These are phyloP conservation scores for Fusarium xylarioides DNA, from an alignment of 2,329 filamentous ascomycete species.

Conservation along the genomic window DNA sequence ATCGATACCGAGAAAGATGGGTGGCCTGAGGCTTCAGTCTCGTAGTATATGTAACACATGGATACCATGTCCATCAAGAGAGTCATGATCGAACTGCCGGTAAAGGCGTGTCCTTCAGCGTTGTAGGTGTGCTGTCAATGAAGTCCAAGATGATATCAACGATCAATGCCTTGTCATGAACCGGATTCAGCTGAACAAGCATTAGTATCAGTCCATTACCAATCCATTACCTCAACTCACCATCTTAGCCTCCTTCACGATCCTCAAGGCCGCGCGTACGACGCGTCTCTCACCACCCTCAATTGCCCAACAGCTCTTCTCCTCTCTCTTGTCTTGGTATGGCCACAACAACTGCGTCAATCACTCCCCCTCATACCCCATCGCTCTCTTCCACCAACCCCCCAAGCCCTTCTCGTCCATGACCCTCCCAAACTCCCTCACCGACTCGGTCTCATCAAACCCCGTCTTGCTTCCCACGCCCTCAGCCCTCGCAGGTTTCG, in stretches of 20 bases:
- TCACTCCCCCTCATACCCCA: conserved; percentile 60
- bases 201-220: not conserved
- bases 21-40: not conserved
- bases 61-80: not conserved
- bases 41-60: not conserved
- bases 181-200: not conserved
- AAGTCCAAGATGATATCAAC: not conserved
- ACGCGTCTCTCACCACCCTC: conserved; percentile 1
- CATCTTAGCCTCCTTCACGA: not conserved
- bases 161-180: not conserved
- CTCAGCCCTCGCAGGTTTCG: conserved; percentile 46
- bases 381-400: conserved; percentile 73
- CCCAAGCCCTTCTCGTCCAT: conserved; percentile 69
- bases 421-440: conserved; percentile 69
- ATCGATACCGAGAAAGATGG: not conserved
- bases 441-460: conserved; percentile 67
- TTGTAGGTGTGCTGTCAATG: not conserved
- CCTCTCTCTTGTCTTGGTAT: not conserved
- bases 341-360: not conserved
- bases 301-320: not conserved
- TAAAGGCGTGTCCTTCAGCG: not conserved
- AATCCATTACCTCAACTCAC: not conserved
- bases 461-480: conserved; percentile 29
- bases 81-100: not conserved
- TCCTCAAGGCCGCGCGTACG: conserved; percentile 16